Evolutionary conservation across 345 rosid species (phyloP).

Genomic region (Salix koriyanagi): DNA sequence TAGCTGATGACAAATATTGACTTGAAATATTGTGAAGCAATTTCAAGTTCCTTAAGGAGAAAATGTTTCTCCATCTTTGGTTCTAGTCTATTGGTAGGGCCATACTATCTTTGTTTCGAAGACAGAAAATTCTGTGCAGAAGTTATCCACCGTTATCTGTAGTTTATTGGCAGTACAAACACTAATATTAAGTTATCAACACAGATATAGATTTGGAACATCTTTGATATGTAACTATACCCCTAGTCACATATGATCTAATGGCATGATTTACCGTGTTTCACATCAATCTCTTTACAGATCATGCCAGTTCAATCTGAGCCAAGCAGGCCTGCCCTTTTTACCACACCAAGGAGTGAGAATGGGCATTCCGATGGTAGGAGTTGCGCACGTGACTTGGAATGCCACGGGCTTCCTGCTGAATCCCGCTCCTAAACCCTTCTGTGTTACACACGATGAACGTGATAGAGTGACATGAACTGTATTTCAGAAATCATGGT

Average conservation of each 20-base stretch:
- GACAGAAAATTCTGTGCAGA: not conserved
- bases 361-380: not conserved
- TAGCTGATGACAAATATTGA: not conserved
- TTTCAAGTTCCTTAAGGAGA: not conserved
- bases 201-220: not conserved
- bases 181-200: not conserved
- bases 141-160: not conserved
- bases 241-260: not conserved
- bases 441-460: not conserved
- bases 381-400: not conserved
- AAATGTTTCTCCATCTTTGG: not conserved
- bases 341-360: too few species aligned
- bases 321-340: not conserved
- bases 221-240: not conserved
- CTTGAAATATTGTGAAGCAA: not conserved
- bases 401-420: not conserved
- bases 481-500: not conserved
- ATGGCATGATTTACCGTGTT: not conserved
- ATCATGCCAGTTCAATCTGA: not conserved
- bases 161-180: not conserved
- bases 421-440: not conserved
- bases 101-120: not conserved
- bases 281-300: not conserved
- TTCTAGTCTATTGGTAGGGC: not conserved
- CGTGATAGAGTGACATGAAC: not conserved